phyloP scores from a whole-genome alignment of 768 basidiomycete genomes.

The Boletus reticulatus region DNA sequence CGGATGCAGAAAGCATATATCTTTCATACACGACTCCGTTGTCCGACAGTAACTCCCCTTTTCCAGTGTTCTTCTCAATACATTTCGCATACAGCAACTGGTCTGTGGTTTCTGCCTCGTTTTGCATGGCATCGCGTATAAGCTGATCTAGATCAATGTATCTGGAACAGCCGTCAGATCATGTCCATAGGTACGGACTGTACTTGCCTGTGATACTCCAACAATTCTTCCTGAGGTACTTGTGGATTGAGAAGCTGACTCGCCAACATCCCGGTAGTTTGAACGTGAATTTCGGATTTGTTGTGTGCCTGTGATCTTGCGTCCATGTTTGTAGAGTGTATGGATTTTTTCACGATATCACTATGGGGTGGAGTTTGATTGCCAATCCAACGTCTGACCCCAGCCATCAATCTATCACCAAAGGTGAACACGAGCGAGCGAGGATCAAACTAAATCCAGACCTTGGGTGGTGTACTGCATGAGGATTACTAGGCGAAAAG shows the following conservation, averaged over 20 bases:
- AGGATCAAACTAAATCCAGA: slow-evolving; percentile 18
- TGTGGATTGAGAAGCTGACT: slow-evolving; percentile 55
- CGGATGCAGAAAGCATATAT: slow-evolving; percentile 17
- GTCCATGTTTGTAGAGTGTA: slow-evolving; percentile 26
- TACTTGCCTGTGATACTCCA: slow-evolving; percentile 70
- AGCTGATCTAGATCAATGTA: slow-evolving; percentile 77
- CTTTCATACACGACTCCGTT: slow-evolving; percentile 18
- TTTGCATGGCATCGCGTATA: slow-evolving; percentile 54
- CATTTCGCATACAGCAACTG: slow-evolving; percentile 53
- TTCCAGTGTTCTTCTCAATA: slow-evolving; percentile 40
- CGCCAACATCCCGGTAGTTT: slow-evolving; percentile 60
- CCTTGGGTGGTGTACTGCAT: slow-evolving; percentile 37
- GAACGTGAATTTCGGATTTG: slow-evolving; percentile 27
- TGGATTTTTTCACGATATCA: slow-evolving; percentile 41
- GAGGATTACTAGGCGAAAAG: slow-evolving; percentile 60
- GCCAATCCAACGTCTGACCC: slow-evolving; percentile 76
- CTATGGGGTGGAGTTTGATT: slow-evolving; percentile 43
- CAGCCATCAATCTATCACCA: slow-evolving; percentile 62
- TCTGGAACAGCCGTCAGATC: slow-evolving; percentile 32
- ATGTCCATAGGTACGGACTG: not conserved
- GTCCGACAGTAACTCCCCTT: slow-evolving; percentile 7
- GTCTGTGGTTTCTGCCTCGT: slow-evolving; percentile 55
- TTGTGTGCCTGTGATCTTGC: slow-evolving; percentile 28
- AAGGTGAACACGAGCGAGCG: slow-evolving; percentile 18
- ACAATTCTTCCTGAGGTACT: slow-evolving; percentile 61